Conservation (phyloP, 257 asterid genomes). For the Ilex aquifolium region DNA sequence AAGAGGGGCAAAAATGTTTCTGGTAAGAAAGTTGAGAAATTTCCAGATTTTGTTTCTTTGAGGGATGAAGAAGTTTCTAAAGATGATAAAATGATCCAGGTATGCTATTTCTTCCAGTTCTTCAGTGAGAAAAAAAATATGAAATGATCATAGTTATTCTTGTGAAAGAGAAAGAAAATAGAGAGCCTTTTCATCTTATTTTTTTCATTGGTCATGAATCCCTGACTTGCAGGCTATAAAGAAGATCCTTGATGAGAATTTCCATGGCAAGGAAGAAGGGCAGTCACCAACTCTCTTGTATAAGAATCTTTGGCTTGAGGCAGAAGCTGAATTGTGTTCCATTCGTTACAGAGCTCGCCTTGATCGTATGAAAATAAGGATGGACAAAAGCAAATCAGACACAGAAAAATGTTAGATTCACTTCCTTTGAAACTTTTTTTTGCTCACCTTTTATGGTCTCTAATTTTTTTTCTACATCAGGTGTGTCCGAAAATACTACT, state of each 20-base stretch:
- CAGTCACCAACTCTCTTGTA: constrained; percentile 63
- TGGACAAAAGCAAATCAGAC: constrained; percentile 42
- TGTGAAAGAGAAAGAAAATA: background rate
- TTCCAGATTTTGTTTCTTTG: constrained; percentile 23
- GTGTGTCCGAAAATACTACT: constrained; percentile 22
- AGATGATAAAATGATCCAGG: constrained; percentile 58
- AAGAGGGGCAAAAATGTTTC: constrained; percentile 16
- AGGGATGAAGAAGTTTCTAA: constrained; percentile 32
- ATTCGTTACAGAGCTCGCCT: constrained; percentile 69
- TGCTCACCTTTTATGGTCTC: constrained; percentile 9
- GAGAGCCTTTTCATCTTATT: background rate
- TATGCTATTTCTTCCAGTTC: constrained; percentile 15
- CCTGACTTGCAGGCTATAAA: constrained; percentile 57
- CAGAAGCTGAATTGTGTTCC: constrained; percentile 86
- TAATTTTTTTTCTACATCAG: constrained; percentile 13
- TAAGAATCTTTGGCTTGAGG: constrained; percentile 87
- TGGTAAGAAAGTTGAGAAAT: constrained; percentile 37
- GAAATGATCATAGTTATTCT: too few species aligned
- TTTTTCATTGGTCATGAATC: background rate
- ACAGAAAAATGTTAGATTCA: constrained; percentile 43
- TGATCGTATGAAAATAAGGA: constrained; percentile 57
- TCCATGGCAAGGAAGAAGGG: constrained; percentile 44
- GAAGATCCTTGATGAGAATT: constrained; percentile 75
- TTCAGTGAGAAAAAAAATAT: too few species aligned
- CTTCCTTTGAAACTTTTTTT: background rate